Base-by-base conservation (phyloP, 768 basidiomycete species). In the Mycena vulgaris region DNA sequence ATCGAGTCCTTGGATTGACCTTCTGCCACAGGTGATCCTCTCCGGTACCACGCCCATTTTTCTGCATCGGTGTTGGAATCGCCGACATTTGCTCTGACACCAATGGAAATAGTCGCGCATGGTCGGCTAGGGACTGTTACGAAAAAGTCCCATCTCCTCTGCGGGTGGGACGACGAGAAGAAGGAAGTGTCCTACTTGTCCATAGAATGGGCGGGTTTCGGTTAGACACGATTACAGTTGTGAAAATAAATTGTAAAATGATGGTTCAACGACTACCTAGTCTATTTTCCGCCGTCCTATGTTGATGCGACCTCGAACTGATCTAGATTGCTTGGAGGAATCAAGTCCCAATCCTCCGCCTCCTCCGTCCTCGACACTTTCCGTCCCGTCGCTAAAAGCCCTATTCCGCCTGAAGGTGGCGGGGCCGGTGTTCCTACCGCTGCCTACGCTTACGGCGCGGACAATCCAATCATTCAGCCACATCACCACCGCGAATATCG, bases 11-110 rank as follows among this genome's bases (percentile, higher is more conserved):
- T 31, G 19, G 9, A 21, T 58, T 33, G 33, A 35, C 16, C 9
- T 42, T 33, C 52, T 60, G 1, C 69, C 13, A 5, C 27, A 97
- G 96, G 96, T 63, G 96, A 99, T 78, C 96, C 97, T 11, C 82
- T 99, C 59, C 89, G 98, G 28, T 99, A 97, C 79, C 98, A 99
- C 77, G 98, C 97, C 3, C 98, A 99, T 79, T 99, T 98, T 78
- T 91, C 92, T 25, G 93, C 93, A 25, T 91, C 93, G 7, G 93
- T 98, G 16, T 80, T 95, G 33, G 87, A 93, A 16, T 89, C 93
- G 9, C 89, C 89, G 2, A 71, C 79, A 53, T 76, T 89, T 16
- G 72, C 85, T 2, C 85, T 99, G 58, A 85, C 87, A 55, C 96
- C 98, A 6, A 94, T 97, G 90, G 96, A 99, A 79, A 89, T 99